Conservation (phyloP, 371 early-diverging fungal species). For the Capniomyces stellatus region DNA sequence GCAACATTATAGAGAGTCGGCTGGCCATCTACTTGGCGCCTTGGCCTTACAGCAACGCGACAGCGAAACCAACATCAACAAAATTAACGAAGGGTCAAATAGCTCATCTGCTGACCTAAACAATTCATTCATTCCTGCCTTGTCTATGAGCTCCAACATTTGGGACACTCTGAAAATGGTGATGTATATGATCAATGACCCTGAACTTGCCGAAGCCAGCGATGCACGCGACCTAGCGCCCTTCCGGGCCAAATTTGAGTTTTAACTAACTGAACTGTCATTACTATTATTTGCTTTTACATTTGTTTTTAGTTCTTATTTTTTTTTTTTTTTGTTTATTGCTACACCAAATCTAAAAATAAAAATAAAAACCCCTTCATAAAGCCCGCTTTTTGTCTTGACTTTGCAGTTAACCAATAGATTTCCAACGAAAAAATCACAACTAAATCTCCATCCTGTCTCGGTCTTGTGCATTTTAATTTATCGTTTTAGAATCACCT, state of each 20-base stretch:
- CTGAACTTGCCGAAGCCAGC: constrained; percentile 53
- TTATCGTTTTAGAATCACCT: too few species aligned
- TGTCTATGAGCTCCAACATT: constrained; percentile 52
- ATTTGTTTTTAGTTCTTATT: background rate
- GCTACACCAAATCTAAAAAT: too few species aligned
- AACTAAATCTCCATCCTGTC: too few species aligned
- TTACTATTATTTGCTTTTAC: background rate
- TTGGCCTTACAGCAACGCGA: constrained; percentile 56
- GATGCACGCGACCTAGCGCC: constrained; percentile 49
- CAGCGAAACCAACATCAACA: constrained; percentile 12
- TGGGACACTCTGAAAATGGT: constrained; percentile 80
- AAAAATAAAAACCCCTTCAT: too few species aligned
- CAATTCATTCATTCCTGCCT: constrained; percentile 14
- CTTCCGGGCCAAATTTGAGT: constrained; percentile 65
- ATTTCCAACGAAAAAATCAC: too few species aligned
- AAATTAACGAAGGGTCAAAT: constrained; percentile 13
- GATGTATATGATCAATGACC: constrained; percentile 56
- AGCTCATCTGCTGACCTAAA: constrained; percentile 15
- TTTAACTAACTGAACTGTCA: constrained; percentile 25
- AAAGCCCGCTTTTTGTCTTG: too few species aligned
- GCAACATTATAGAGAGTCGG: constrained; percentile 73
- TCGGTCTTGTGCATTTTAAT: too few species aligned
- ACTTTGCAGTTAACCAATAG: too few species aligned
- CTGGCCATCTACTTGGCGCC: constrained; percentile 74
- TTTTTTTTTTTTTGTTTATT: too few species aligned